These are phyloP conservation scores for Penicillium fimorum DNA, from an alignment of 495 filamentous ascomycete genomes.

Conservation along the genomic window DNA sequence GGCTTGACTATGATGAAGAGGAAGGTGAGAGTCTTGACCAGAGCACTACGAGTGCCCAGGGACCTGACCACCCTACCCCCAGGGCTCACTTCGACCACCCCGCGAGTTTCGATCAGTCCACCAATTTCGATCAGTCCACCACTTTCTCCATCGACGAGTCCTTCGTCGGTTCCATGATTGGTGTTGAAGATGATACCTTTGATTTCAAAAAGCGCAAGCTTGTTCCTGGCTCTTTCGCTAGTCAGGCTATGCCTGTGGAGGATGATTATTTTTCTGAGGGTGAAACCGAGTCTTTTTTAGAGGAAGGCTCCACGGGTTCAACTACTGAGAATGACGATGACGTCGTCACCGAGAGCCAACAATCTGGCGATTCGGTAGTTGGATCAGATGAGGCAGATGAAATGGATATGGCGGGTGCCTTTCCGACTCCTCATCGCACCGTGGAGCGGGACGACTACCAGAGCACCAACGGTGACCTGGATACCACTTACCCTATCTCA, in stretches of 20 bases:
- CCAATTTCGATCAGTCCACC: slow-evolving; percentile 45
- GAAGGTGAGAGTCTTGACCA: slow-evolving; percentile 54
- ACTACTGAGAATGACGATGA: slow-evolving; percentile 64
- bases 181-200: slow-evolving; percentile 74
- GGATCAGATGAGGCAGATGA: slow-evolving; percentile 70
- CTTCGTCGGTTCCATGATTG: slow-evolving; percentile 47
- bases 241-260: slow-evolving; percentile 53
- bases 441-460: slow-evolving; percentile 58
- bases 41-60: slow-evolving; percentile 54
- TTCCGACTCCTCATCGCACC: slow-evolving; percentile 62
- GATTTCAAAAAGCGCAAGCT: slow-evolving; percentile 72
- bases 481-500: slow-evolving; percentile 39
- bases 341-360: slow-evolving; percentile 56
- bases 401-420: slow-evolving; percentile 75
- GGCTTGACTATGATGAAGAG: slow-evolving; percentile 82
- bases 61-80: slow-evolving; percentile 56
- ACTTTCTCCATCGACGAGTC: slow-evolving; percentile 52
- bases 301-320: slow-evolving; percentile 81
- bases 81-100: slow-evolving; percentile 43
- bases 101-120: slow-evolving; percentile 42
- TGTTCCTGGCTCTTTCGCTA: slow-evolving; percentile 77
- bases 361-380: slow-evolving; percentile 63
- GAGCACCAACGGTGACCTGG: slow-evolving; percentile 45
- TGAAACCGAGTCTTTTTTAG: slow-evolving; percentile 79
- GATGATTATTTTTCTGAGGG: slow-evolving; percentile 41